Conservation (phyloP, 306 rosid genomes). For the Ormosia emarginata region DNA sequence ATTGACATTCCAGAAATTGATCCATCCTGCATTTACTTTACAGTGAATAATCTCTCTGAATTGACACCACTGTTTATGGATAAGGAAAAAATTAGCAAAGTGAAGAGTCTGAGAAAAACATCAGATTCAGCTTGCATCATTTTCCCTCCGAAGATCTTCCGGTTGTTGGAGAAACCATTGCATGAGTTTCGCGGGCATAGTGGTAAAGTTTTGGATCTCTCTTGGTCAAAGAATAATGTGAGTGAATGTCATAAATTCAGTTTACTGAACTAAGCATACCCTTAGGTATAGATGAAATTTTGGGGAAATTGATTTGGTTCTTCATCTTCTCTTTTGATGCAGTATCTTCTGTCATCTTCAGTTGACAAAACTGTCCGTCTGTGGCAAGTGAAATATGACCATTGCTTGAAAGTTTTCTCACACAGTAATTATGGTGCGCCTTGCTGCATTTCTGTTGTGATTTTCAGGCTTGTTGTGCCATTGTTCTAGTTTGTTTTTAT, state of each 20-base stretch:
- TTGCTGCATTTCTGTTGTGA: neutral
- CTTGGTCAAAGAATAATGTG: conserved; percentile 92
- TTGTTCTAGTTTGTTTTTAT: conserved; percentile 11
- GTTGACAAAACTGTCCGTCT: conserved; percentile 89
- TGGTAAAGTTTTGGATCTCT: conserved; percentile 78
- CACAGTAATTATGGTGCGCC: conserved; percentile 87
- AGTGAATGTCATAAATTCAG: conserved; percentile 37
- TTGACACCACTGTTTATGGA: conserved; percentile 69
- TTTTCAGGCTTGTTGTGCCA: conserved; percentile 11
- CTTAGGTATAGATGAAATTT: neutral
- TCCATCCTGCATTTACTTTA: conserved; percentile 82
- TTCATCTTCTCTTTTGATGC: conserved; percentile 32
- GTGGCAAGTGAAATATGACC: conserved; percentile 69
- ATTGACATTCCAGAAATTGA: conserved; percentile 75
- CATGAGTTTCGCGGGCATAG: conserved; percentile 82
- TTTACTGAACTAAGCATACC: neutral
- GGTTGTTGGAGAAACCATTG: conserved; percentile 77
- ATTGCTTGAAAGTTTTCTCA: conserved; percentile 77
- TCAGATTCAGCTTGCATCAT: conserved; percentile 84
- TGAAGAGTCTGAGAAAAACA: conserved; percentile 56
- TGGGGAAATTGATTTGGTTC: conserved; percentile 15
- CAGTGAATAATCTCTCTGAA: conserved; percentile 70
- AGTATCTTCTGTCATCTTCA: conserved; percentile 86
- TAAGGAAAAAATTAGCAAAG: conserved; percentile 57
- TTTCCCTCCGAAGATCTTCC: conserved; percentile 77